These are phyloP conservation scores for Nematodospora valgi DNA, from an alignment of 805 yeast genomes.

Conservation along the genomic window DNA sequence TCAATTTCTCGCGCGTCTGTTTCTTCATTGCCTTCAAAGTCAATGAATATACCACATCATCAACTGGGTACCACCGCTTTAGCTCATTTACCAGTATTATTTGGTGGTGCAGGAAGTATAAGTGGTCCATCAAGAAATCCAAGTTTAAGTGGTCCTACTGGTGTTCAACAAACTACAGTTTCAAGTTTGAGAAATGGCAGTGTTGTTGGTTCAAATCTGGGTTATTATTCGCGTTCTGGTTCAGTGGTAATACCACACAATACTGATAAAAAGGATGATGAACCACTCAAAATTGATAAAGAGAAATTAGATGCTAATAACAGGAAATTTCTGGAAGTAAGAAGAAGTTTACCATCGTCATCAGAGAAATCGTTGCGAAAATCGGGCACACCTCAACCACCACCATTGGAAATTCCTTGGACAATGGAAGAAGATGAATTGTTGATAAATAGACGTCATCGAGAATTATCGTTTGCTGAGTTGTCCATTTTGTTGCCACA, in stretches of 20 bases:
- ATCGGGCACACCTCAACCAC: conserved; percentile 12
- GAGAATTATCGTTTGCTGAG: conserved; percentile 69
- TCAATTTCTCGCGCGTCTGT: conserved; percentile 35
- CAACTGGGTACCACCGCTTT: conserved; percentile 35
- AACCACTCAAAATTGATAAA: conserved; percentile 16
- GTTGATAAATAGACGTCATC: conserved; percentile 47
- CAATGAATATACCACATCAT: conserved; percentile 47
- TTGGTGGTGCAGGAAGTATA: conserved; percentile 36
- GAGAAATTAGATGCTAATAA: conserved; percentile 14
- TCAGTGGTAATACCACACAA: conserved; percentile 35
- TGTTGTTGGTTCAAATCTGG: conserved; percentile 24
- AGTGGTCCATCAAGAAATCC: conserved; percentile 40
- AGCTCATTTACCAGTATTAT: conserved; percentile 42
- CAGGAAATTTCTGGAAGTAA: conserved; percentile 10
- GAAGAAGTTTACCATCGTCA: conserved; percentile 6
- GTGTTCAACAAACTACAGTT: conserved; percentile 33
- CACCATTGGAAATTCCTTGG: conserved; percentile 41
- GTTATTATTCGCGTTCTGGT: conserved; percentile 36
- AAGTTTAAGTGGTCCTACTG: conserved; percentile 34
- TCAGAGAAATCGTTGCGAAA: conserved; percentile 8
- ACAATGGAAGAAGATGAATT: conserved; percentile 72
- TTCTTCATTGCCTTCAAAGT: conserved; percentile 40
- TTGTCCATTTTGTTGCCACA: conserved; percentile 68
- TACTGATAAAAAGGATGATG: conserved; percentile 25
- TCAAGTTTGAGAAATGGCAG: conserved; percentile 41